Base-by-base conservation (phyloP, 1,139 yeast species). In the Scheffersomyces lignicola region DNA sequence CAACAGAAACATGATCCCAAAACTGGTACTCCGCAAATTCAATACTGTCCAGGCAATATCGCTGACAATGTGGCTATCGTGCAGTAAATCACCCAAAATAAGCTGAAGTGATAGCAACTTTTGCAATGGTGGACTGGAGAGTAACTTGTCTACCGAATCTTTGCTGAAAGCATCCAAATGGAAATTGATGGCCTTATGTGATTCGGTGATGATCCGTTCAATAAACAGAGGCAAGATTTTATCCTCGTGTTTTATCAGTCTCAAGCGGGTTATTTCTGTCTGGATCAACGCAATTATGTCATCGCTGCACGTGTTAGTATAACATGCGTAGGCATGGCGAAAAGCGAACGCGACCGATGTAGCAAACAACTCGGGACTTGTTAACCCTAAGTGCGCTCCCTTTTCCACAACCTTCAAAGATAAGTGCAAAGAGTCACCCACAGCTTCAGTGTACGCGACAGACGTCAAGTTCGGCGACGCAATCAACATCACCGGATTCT, bases 61-160 rank as follows among this genome's bases (percentile, higher is more conserved):
- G 43, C 76, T 68, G 14, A 76, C 67, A 7, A 50, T 67, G 15
- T 77, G 63, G 26, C 59, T 56, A 65, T 80, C 69, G 21, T 65
- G 63, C 16, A 58, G 54, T 6, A 66, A 50, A 11, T 84, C 84
- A 0, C 94, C 92, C 21, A 88, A 54, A 0, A 78, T 67, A 38
- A 83, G 64, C 51, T 87, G 95, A 29, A 84, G 62, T 22, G 83
- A 76, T 26, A 80, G 60, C 20, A 81, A 61, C 42, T 81, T 76
- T 51, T 81, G 95, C 38, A 82, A 65, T 3, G 89, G 87, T 17
- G 88, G 92, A 48, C 79, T 81, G 16, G 83, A 82, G 32, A 85
- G 61, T 39, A 84, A 64, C 52, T 80, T 81, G 48, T 84, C 94
- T 3, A 83, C 80, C 31, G 80, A 83, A 34, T 80, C 87, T 39